Conservation (phyloP, 352 stramenopile species). For the Phytophthora constricta region DNA sequence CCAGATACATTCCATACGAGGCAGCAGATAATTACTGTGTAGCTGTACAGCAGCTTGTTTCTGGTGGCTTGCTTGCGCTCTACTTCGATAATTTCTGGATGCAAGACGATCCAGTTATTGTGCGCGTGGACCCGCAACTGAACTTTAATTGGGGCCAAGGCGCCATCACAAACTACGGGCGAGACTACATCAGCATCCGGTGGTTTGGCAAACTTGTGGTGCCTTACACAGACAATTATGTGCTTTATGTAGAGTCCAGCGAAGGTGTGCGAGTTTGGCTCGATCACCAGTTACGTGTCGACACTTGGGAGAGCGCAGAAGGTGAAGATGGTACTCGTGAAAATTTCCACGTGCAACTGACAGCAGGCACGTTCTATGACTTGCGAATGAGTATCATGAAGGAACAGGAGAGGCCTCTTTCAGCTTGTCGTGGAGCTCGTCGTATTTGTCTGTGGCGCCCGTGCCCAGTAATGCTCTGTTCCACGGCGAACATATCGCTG, state of each 20-base stretch:
- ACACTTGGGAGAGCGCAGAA: constrained; percentile 86
- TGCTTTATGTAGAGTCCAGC: constrained; percentile 92
- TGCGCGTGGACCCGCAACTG: constrained; percentile 85
- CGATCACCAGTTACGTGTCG: constrained; percentile 92
- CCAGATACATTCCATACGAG: constrained; percentile 82
- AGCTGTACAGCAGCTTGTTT: constrained; percentile 91
- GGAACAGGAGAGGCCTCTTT: constrained; percentile 90
- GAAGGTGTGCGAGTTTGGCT: constrained; percentile 94
- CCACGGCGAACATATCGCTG: constrained; percentile 92
- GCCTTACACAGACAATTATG: constrained; percentile 86
- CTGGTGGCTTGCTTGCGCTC: constrained; percentile 86
- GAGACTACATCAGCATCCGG: constrained; percentile 95
- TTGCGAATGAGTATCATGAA: constrained; percentile 96
- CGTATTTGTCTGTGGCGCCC: constrained; percentile 82
- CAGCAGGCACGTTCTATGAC: constrained; percentile 89
- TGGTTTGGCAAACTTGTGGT: constrained; percentile 95
- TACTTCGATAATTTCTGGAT: constrained; percentile 99
- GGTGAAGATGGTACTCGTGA: constrained; percentile 48
- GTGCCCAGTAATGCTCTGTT: constrained; percentile 88
- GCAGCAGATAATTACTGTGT: constrained; percentile 84
- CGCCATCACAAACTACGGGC: constrained; percentile 92
- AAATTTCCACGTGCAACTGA: constrained; percentile 79
- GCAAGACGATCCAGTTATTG: constrained; percentile 89
- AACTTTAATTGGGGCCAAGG: constrained; percentile 92
- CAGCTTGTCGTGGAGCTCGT: constrained; percentile 93